These are phyloP conservation scores for Fusarium verticillioides DNA, from an alignment of 2,329 filamentous ascomycete species.

Conservation along the genomic window DNA sequence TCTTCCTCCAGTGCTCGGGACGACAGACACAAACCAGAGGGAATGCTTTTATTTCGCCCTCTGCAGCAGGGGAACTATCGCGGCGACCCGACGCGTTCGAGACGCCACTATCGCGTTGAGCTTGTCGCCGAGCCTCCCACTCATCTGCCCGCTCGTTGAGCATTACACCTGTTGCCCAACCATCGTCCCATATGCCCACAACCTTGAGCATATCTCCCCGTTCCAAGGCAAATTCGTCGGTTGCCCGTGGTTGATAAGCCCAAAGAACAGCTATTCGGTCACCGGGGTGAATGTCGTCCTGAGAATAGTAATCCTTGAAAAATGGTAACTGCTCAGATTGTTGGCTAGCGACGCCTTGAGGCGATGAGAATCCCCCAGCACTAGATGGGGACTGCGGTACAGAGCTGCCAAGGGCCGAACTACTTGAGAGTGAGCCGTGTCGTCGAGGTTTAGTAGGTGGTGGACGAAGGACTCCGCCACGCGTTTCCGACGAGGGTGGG, in stretches of 20 bases:
- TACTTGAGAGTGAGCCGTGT: conserved; percentile 89
- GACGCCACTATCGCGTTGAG: conserved; percentile 92
- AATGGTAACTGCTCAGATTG: conserved; percentile 95
- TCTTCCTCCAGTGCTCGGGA: conserved; percentile 96
- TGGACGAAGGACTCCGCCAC: conserved; percentile 65
- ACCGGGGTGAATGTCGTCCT: conserved; percentile 92
- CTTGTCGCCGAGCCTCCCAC: conserved; percentile 80
- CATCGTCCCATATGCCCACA: conserved; percentile 98
- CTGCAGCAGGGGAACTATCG: conserved; percentile 69
- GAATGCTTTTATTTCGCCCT: conserved; percentile 95
- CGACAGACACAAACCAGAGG: conserved; percentile 95
- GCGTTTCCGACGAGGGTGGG: conserved; percentile 71
- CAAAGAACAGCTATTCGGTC: conserved; percentile 92
- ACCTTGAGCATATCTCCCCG: conserved; percentile 98
- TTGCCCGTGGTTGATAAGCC: conserved; percentile 95
- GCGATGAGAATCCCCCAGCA: conserved; percentile 82
- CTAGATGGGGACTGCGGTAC: conserved; percentile 80
- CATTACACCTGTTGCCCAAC: conserved; percentile 94
- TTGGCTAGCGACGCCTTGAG: conserved; percentile 83
- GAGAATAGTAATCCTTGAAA: conserved; percentile 99
- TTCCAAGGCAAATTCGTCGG: conserved; percentile 92
- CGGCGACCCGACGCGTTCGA: conserved; percentile 78
- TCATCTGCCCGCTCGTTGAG: conserved; percentile 87
- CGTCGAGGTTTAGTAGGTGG: conserved; percentile 72
- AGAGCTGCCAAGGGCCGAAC: conserved; percentile 77